Conservation (phyloP, 2,329 filamentous ascomycete species). For the Hypomyces perniciosus region DNA sequence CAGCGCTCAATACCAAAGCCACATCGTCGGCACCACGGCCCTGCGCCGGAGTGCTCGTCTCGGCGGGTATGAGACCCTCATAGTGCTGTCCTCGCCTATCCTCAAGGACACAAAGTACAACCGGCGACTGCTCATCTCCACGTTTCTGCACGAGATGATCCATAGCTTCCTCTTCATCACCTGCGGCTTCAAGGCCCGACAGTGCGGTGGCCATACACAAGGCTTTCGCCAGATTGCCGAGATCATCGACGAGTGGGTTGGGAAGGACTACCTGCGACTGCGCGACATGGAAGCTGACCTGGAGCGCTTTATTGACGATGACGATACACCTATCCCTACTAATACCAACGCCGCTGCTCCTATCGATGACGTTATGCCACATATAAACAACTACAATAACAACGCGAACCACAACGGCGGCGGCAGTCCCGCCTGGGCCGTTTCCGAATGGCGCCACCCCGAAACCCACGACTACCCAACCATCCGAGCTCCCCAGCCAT, state of each 20-base stretch:
- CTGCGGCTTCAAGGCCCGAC: conserved; percentile 52
- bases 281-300: conserved; percentile 58
- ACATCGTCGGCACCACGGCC: conserved; percentile 58
- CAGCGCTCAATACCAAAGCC: conserved; percentile 43
- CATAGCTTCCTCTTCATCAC: conserved; percentile 61
- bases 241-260: conserved; percentile 57
- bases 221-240: conserved; percentile 54
- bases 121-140: conserved; percentile 55
- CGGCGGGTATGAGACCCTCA: conserved; percentile 56
- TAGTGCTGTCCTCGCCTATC: conserved; percentile 55
- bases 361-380: background rate
- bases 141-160: conserved; percentile 61
- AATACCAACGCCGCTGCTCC: background rate
- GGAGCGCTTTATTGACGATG: conserved; percentile 40
- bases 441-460: conserved; percentile 2
- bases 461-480: conserved; percentile 5
- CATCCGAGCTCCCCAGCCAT: conserved; percentile 8
- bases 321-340: conserved; percentile 6
- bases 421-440: conserved; percentile 4
- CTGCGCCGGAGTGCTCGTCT: conserved; percentile 41
- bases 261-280: conserved; percentile 47
- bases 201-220: conserved; percentile 52
- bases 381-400: conserved; percentile 1
- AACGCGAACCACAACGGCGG: background rate
- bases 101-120: conserved; percentile 52